Percentiles rank a stretch among this genome's conserved stretches.
These are phyloP conservation scores for Sanghuangporus weigelae DNA, from an alignment of 1,284 basidiomycete genomes.

Conservation along the genomic window DNA sequence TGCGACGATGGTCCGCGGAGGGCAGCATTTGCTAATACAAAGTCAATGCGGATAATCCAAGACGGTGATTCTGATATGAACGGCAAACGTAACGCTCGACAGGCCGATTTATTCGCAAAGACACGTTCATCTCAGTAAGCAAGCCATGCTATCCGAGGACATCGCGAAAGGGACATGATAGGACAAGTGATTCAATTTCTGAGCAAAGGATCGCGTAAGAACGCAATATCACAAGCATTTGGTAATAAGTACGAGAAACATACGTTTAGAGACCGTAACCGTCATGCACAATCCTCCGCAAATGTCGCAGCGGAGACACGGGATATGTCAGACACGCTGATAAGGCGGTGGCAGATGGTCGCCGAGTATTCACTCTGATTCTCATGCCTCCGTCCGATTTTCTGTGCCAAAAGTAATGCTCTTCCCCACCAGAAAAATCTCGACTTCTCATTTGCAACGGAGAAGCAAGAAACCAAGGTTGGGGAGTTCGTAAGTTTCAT, in stretches of 20 bases:
- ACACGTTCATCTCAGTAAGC: background rate
- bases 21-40: background rate
- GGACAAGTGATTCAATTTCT: background rate
- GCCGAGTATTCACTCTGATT: background rate
- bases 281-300: background rate
- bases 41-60: background rate
- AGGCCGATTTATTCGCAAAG: background rate
- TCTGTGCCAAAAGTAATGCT: background rate
- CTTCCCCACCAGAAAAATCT: slow-evolving; percentile 1
- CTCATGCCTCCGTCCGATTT: background rate
- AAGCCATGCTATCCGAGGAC: background rate
- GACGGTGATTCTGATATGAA: background rate
- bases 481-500: background rate
- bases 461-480: slow-evolving; percentile 1
- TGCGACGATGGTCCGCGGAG: background rate
- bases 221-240: background rate
- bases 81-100: background rate
- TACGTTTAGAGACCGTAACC: background rate
- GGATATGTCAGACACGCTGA: background rate
- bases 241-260: background rate
- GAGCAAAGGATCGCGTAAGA: background rate
- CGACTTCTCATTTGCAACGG: background rate
- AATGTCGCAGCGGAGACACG: background rate
- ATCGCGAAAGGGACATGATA: background rate
- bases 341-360: background rate